Conservation (phyloP, 306 rosid species). For the Quercus rubra region DNA sequence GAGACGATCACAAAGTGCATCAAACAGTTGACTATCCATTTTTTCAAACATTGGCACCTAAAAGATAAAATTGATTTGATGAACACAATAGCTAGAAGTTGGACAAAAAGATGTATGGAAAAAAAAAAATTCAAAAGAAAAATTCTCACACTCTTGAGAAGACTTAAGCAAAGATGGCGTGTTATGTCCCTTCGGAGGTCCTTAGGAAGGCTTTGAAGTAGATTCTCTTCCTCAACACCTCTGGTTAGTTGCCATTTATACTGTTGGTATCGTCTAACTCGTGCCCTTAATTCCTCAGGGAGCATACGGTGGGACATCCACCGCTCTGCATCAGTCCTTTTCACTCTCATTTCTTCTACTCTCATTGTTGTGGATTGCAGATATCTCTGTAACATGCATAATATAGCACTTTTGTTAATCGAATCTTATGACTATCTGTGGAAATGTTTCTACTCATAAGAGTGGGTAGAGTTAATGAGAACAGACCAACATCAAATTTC, state of each 20-base stretch:
- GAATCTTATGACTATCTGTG: background rate
- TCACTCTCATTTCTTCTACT: conserved; percentile 85
- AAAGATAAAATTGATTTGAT: background rate
- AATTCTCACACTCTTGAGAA: conserved; percentile 56
- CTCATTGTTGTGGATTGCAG: conserved; percentile 78
- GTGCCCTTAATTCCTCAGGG: conserved; percentile 53
- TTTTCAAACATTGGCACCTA: conserved; percentile 72
- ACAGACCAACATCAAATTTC: background rate
- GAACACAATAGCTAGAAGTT: background rate
- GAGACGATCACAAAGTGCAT: conserved; percentile 70
- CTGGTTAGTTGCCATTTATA: conserved; percentile 94
- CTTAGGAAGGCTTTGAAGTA: conserved; percentile 73
- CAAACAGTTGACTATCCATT: conserved; percentile 68
- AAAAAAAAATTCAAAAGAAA: background rate
- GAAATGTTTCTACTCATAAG: background rate
- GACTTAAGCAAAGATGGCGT: conserved; percentile 71
- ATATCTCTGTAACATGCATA: conserved; percentile 49
- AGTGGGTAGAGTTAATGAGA: background rate
- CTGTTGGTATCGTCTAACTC: conserved; percentile 73
- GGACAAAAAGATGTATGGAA: background rate
- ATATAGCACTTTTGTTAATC: background rate
- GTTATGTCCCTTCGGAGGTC: conserved; percentile 85
- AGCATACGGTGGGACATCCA: conserved; percentile 98
- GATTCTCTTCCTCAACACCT: conserved; percentile 75
- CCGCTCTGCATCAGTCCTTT: conserved; percentile 71